These are phyloP conservation scores for Venturiaceae sp. DNA, from an alignment of 2,329 filamentous ascomycete species.

Conservation along the genomic window DNA sequence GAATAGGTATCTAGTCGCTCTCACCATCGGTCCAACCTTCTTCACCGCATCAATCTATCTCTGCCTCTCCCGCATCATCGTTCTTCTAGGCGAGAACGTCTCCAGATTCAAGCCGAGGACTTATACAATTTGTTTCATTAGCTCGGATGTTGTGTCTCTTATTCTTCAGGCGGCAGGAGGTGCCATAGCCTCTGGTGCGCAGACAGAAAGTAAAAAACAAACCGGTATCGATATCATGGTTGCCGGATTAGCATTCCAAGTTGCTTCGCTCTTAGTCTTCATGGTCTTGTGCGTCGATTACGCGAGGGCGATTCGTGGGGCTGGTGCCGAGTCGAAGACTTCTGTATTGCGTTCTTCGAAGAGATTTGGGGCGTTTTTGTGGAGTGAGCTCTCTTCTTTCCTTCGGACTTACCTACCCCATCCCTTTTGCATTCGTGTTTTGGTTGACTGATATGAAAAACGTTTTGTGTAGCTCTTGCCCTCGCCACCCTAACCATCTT, in stretches of 20 bases:
- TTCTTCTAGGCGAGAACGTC: constrained; percentile 21
- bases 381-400: too few relatives aligned
- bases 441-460: too few relatives aligned
- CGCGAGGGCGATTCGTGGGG: too few relatives aligned
- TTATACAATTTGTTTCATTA: constrained; percentile 42
- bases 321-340: too few relatives aligned
- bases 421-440: too few relatives aligned
- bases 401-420: too few relatives aligned
- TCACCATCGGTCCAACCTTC: constrained; percentile 48
- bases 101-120: constrained; percentile 33
- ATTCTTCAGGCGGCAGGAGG: constrained; percentile 35
- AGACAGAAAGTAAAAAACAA: constrained; percentile 29
- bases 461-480: too few relatives aligned
- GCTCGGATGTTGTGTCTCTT: constrained; percentile 36
- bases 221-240: constrained; percentile 47
- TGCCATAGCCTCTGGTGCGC: constrained; percentile 44
- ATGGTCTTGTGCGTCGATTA: constrained; percentile 29
- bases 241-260: constrained; percentile 47
- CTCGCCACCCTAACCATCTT: constrained; percentile 35
- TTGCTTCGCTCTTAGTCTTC: constrained; percentile 42
- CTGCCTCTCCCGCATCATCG: constrained; percentile 39
- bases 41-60: constrained; percentile 57
- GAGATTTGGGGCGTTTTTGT: too few relatives aligned
- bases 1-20: constrained; percentile 40
- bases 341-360: too few relatives aligned